phyloP scores from a whole-genome alignment of 306 rosid genomes.

The Coriaria nepalensis region DNA sequence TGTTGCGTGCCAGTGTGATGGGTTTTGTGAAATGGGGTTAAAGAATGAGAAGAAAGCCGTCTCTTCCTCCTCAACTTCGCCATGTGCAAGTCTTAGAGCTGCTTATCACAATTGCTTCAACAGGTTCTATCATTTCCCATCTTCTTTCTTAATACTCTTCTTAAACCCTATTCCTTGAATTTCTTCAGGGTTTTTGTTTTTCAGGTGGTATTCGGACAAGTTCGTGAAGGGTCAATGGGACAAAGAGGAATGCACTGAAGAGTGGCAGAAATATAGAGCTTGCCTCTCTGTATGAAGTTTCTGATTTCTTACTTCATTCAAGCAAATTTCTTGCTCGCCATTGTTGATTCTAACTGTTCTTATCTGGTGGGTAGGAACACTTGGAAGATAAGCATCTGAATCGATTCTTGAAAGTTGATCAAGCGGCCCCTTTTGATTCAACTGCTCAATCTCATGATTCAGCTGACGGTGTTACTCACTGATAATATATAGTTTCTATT shows the following conservation, averaged over 20 bases:
- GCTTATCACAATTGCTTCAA: conserved; percentile 87
- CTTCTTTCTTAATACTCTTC: conserved; percentile 5
- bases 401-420: conserved; percentile 59
- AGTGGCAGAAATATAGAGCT: conserved; percentile 76
- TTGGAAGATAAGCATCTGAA: conserved; percentile 58
- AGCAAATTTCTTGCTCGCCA: not conserved
- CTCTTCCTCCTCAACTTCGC: conserved; percentile 48
- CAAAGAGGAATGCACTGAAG: conserved; percentile 55
- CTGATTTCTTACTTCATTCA: not conserved
- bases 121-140: conserved; percentile 23
- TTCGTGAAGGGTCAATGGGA: conserved; percentile 62
- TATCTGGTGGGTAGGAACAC: conserved; percentile 33
- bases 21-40: conserved; percentile 14
- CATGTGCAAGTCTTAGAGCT: conserved; percentile 55
- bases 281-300: conserved; percentile 52
- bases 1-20: too few species aligned
- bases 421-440: too few species aligned
- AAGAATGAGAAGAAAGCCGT: conserved; percentile 24
- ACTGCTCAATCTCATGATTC: too few species aligned
- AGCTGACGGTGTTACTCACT: too few species aligned
- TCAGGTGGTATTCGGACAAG: conserved; percentile 71
- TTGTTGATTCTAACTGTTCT: not conserved
- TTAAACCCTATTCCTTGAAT: conserved; percentile 16
- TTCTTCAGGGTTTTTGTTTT: not conserved
- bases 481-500: too few species aligned